These are phyloP conservation scores for Pseudonitzschia delicatissima DNA, from an alignment of 108 stramenopile species.

Conservation along the genomic window DNA sequence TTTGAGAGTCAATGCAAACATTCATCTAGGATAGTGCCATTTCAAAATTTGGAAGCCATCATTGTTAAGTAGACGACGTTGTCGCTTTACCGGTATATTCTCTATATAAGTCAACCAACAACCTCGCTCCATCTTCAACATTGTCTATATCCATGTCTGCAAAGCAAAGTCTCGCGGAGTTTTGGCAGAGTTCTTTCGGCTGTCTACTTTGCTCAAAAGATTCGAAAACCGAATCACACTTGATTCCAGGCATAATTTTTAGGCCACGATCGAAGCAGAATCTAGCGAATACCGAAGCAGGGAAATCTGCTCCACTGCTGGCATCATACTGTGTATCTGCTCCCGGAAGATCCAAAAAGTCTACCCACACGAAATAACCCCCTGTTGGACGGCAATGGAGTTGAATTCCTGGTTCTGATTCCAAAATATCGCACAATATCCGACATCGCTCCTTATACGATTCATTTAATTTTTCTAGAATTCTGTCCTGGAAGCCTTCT, in stretches of 20 bases:
- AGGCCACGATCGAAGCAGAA: constrained; percentile 38
- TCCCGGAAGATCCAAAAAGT: constrained; percentile 35
- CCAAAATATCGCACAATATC: constrained; percentile 32
- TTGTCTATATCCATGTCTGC: constrained; percentile 48
- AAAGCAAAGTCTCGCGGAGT: constrained; percentile 56
- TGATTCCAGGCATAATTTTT: constrained; percentile 46
- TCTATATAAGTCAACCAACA: constrained; percentile 29
- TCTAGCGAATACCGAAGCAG: constrained; percentile 29
- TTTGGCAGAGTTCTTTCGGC: background rate
- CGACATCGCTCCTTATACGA: constrained; percentile 43
- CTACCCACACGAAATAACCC: constrained; percentile 61
- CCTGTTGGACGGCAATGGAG: constrained; percentile 14
- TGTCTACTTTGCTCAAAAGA: background rate
- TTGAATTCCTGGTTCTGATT: constrained; percentile 34
- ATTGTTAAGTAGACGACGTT: no score
- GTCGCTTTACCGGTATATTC: constrained; percentile 9
- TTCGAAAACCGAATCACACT: constrained; percentile 30
- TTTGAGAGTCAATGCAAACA: no score
- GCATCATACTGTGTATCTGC: constrained; percentile 25
- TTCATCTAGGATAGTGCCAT: no score
- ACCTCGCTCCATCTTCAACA: constrained; percentile 28
- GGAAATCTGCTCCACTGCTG: constrained; percentile 5
- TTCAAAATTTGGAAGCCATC: no score
- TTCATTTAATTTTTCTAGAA: constrained; percentile 38
- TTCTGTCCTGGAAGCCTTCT: constrained; percentile 35